Conservation (phyloP, 179 eudicot species). For the Beta macrorhiza region DNA sequence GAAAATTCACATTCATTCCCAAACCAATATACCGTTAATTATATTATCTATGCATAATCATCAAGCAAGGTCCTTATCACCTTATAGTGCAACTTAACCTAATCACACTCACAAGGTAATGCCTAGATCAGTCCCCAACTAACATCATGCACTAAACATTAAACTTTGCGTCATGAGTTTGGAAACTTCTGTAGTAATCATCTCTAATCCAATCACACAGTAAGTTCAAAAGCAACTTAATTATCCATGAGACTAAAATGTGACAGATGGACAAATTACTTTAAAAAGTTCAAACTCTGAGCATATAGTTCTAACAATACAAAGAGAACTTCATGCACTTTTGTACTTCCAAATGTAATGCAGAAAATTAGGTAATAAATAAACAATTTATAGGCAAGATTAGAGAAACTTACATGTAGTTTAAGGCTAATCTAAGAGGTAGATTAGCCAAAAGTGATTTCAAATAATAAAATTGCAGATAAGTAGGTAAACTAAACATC, state of each 20-base stretch:
- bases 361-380: background rate
- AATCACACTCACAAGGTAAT: constrained; percentile 20
- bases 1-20: background rate
- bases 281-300: background rate
- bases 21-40: background rate
- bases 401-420: constrained; percentile 9
- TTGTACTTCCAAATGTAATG: background rate
- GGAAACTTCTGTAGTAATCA: background rate
- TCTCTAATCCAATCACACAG: constrained; percentile 6
- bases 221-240: constrained; percentile 16
- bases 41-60: constrained; percentile 6
- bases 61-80: constrained; percentile 13
- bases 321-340: background rate
- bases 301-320: background rate
- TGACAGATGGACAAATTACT: background rate
- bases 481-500: constrained; percentile 19
- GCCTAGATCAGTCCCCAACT: constrained; percentile 13
- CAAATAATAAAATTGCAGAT: constrained; percentile 4
- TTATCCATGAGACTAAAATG: background rate
- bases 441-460: constrained; percentile 6
- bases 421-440: constrained; percentile 12
- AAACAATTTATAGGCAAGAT: background rate
- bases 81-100: constrained; percentile 1
- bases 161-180: constrained; percentile 8
- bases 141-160: background rate